Base-by-base conservation (phyloP, 2,329 filamentous ascomycete species). In the Neofusicoccum sp. region DNA sequence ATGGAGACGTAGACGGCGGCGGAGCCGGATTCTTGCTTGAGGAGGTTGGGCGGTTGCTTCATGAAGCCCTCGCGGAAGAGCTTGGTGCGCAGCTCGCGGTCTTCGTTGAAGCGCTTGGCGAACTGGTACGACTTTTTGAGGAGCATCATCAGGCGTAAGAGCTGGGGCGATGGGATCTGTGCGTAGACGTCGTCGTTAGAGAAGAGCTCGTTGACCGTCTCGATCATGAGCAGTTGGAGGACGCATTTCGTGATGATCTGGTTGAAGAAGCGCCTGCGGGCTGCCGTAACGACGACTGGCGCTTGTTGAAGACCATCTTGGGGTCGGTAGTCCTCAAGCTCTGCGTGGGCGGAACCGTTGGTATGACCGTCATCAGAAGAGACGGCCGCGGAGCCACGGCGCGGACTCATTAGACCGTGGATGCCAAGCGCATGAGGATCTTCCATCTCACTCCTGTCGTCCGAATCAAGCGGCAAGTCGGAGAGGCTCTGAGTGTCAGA, bases 201-300 rank as follows among this genome's bases (percentile, higher is more conserved):
- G 79, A 99, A 99, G 51, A 99, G 86, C 75, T 99, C 96, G 70
- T 96, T 96, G 43, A 99, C 96, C 0, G 96, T 99, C 75, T 99
- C 96, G 68, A 99, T 99, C 92, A 99, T 99, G 65, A 99, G 86
- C 2, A 99, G 85, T 75, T 99, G 96, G 7, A 99, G 81, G 3
- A 99, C 96, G 73, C 95, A 99, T 66, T 96, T 93, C 12, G 93
- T 97, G 75, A 99, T 99, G 75, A 99, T 99, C 67, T 93, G 90
- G 78, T 99, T 99, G 83, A 99, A 99, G 80, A 97, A 97, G 57
- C 93, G 89, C 36, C 95, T 86, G 28, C 95, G 89, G 0, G 95
- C 92, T 2, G 92, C 91, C 1, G 95, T 98, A 4, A 99, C 93
- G 1, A 96, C 90, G 5, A 96, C 84, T 0, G 93, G 91, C 62